Evolutionary conservation across 2,329 filamentous ascomycete genomes (phyloP), one percentile per base, ranked within the genome.

Genomic region (Endoconidiophora polonica): DNA sequence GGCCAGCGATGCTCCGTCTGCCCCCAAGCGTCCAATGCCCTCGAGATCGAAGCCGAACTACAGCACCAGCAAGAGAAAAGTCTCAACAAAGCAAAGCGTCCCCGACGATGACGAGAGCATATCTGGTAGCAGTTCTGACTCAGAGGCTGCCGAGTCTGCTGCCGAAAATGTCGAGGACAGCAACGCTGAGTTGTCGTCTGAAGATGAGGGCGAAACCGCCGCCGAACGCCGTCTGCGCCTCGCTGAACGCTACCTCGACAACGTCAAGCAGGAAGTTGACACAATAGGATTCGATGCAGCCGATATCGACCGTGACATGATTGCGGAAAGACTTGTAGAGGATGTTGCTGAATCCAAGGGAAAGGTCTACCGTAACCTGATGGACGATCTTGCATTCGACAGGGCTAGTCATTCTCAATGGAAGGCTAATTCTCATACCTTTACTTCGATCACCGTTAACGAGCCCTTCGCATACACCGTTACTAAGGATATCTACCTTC

Each of bases 271-370:
- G 59, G 83, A 94, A 57, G 79, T 86, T 52, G 83, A 86, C 56
- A 58, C 60, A 44, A 74, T 74, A 48, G 91, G 87, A 38, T 98
- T 96, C 60, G 87, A 98, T 65, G 91, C 91, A 5, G 87, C 82
- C 58, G 86, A 96, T 48, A 84, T 98, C 52, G 91, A 96, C 66
- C 75, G 83, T 53, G 91, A 98, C 61, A 68, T 95, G 58, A 88
- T 98, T 59, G 87, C 90, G 40, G 85, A 94, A 63, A 73, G 88
- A 58, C 69, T 98, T 58, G 80, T 90, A 64, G 86, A 95, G 66
- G 91, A 96, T 62, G 85, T 91, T 41, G 81, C 91, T 48, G 91
- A 95, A 66, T 77, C 78, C 50, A 95, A 95, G 67, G 91, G 91
- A 52, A 82, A 83, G 58, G 74, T 94, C 46, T 96, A 94, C 67